phyloP scores from a whole-genome alignment of 805 yeast genomes.

The Grigorovia transvaalensis region DNA sequence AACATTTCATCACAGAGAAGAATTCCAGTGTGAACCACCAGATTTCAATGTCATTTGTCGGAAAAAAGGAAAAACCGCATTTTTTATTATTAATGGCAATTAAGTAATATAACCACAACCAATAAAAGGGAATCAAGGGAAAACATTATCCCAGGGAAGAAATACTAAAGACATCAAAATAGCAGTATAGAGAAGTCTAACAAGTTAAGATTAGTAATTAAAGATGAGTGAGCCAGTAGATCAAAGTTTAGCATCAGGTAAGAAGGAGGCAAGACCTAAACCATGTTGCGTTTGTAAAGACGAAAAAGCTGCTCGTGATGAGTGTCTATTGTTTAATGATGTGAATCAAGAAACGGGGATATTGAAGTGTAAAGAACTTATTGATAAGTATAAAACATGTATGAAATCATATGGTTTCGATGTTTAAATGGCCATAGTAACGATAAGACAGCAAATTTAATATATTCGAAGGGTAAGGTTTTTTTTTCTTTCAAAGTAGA shows the following conservation, averaged over 20 bases:
- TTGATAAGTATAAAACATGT: slow-evolving; percentile 67
- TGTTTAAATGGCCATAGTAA: background rate
- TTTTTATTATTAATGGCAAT: too few species aligned
- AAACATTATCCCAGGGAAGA: too few species aligned
- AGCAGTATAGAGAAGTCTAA: too few species aligned
- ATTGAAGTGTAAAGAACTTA: slow-evolving; percentile 65
- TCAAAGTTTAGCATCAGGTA: slow-evolving; percentile 1
- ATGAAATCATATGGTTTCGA: slow-evolving; percentile 88
- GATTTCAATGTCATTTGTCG: too few species aligned
- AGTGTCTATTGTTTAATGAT: slow-evolving; percentile 74
- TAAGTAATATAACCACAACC: too few species aligned
- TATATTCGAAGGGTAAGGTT: background rate
- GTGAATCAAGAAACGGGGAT: slow-evolving; percentile 42
- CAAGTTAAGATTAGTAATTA: too few species aligned
- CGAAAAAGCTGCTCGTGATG: slow-evolving; percentile 74
- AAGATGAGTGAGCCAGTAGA: slow-evolving; percentile 6
- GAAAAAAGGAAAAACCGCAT: too few species aligned
- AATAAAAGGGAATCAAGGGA: too few species aligned
- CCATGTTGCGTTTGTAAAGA: slow-evolving; percentile 95
- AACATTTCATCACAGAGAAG: too few species aligned
- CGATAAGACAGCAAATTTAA: background rate
- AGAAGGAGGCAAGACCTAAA: slow-evolving; percentile 48
- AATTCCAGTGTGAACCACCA: too few species aligned
- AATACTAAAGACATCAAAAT: too few species aligned
- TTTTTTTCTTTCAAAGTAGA: too few species aligned